Conservation (phyloP, 768 basidiomycete genomes). For the Dictyophora rubrovolvata region DNA sequence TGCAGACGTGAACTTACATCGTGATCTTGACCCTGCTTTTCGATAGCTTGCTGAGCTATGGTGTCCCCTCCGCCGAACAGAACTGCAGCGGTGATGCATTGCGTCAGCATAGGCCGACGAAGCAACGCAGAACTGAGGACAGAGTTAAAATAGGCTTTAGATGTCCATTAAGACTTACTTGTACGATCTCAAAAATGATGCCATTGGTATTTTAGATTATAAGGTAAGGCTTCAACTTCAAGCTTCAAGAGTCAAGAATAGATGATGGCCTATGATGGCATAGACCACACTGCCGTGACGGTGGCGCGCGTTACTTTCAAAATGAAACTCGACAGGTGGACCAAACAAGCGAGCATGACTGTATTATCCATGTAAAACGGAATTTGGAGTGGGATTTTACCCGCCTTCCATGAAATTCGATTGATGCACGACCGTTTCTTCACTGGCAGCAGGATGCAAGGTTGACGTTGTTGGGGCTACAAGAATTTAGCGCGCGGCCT, state of each 20-base stretch:
- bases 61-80: conserved; percentile 71
- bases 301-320: neutral
- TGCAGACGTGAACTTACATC: conserved; percentile 42
- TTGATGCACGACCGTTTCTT: too few species aligned
- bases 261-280: neutral
- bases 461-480: too few species aligned
- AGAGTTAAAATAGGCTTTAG: conserved; percentile 16
- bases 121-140: conserved; percentile 43
- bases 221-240: too few species aligned
- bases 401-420: too few species aligned
- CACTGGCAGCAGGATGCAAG: too few species aligned
- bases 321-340: too few species aligned
- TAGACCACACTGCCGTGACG: neutral
- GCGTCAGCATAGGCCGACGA: conserved; percentile 50
- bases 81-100: conserved; percentile 53
- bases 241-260: neutral
- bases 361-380: too few species aligned
- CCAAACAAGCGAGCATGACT: too few species aligned
- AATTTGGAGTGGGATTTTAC: too few species aligned
- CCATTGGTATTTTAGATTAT: conserved; percentile 22
- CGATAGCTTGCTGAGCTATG: conserved; percentile 80
- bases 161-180: conserved; percentile 24
- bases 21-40: conserved; percentile 59
- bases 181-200: conserved; percentile 34
- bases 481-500: too few species aligned